Evolutionary conservation across 495 filamentous ascomycete species (phyloP).

Genomic region (Neurospora hispaniola): DNA sequence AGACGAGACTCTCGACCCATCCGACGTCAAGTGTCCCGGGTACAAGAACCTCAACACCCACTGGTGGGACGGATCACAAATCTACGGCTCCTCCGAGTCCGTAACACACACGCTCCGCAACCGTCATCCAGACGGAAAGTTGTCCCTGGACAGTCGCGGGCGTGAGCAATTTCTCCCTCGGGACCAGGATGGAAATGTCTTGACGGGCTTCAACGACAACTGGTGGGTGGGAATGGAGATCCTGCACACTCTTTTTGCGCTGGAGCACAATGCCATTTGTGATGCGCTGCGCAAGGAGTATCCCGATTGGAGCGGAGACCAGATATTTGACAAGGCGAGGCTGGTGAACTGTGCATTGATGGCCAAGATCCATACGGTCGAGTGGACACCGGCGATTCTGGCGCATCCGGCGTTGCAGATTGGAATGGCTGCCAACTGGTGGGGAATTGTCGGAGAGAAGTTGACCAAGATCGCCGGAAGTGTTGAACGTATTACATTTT

Average conservation of each 20-base stretch:
- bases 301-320: constrained; percentile 23
- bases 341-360: constrained; percentile 36
- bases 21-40: constrained; percentile 24
- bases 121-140: constrained; percentile 22
- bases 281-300: constrained; percentile 20
- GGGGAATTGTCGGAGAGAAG: constrained; percentile 32
- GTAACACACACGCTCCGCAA: constrained; percentile 22
- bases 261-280: constrained; percentile 35
- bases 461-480: constrained; percentile 28
- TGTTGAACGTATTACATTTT: too few relatives aligned
- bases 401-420: constrained; percentile 30
- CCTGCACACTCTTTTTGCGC: constrained; percentile 33
- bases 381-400: constrained; percentile 38
- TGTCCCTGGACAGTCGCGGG: constrained; percentile 16
- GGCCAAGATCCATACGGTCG: constrained; percentile 38
- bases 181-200: constrained; percentile 20
- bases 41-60: constrained; percentile 32
- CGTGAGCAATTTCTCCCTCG: constrained; percentile 25
- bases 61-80: constrained; percentile 38
- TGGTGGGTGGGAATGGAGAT: constrained; percentile 37
- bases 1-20: constrained; percentile 17
- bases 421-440: constrained; percentile 34
- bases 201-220: constrained; percentile 34
- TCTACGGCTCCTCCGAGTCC: constrained; percentile 32
- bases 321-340: constrained; percentile 34